A percentile compares a stretch with the other conserved stretches of the same genome.
Conservation (phyloP, 2,329 filamentous ascomycete species). For the Pseudocercospora vitis region DNA sequence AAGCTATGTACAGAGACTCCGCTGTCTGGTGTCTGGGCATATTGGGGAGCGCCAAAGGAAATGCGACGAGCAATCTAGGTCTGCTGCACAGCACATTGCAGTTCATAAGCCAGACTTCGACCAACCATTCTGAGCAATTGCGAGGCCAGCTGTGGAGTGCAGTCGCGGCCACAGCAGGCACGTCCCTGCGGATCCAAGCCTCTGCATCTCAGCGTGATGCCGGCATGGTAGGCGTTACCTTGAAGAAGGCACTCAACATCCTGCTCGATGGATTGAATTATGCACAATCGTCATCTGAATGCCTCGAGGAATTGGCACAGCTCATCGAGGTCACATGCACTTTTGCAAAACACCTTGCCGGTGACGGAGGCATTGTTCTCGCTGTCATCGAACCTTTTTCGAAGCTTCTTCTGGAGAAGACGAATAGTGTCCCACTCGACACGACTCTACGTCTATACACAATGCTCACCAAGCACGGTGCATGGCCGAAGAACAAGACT, state of each 20-base stretch:
- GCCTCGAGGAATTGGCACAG: conserved; percentile 27
- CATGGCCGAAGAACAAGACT: conserved; percentile 59
- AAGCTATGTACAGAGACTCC: conserved; percentile 14
- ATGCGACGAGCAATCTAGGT: conserved; percentile 19
- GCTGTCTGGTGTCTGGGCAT: conserved; percentile 24
- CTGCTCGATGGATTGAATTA: conserved; percentile 60
- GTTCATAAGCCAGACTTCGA: conserved; percentile 1
- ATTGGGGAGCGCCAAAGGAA: conserved; percentile 21
- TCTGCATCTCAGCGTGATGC: conserved; percentile 18
- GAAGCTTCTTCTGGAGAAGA: conserved; percentile 21
- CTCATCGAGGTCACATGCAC: conserved; percentile 40
- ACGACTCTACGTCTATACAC: conserved; percentile 20
- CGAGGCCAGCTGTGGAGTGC: conserved; percentile 20
- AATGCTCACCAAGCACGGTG: conserved; percentile 28
- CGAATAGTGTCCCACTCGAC: conserved; percentile 11
- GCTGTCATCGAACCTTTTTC: conserved; percentile 61
- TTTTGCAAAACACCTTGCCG: conserved; percentile 62
- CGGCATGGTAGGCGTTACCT: conserved; percentile 39
- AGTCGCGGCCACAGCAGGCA: conserved; percentile 18
- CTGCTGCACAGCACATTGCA: conserved; percentile 23
- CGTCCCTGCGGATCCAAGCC: conserved; percentile 10
- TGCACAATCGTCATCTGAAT: conserved; percentile 3
- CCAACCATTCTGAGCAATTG: neutral
- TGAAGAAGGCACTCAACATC: conserved; percentile 67
- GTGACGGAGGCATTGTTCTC: conserved; percentile 66